These are phyloP conservation scores for Cercospora sp. DNA, from an alignment of 2,329 filamentous ascomycete genomes.

Conservation along the genomic window DNA sequence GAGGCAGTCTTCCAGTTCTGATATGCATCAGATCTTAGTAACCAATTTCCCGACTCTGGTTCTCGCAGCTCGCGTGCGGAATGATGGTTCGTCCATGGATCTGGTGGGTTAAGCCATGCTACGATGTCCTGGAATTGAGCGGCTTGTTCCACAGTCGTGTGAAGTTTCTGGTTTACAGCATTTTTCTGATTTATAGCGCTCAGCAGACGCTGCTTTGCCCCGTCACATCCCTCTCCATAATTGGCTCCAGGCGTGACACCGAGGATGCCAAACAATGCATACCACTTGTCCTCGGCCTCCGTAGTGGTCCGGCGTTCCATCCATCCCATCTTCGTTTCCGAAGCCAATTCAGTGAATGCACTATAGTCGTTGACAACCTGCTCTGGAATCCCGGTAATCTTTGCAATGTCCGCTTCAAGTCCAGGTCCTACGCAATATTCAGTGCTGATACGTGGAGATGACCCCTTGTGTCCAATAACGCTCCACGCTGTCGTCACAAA, in stretches of 20 bases:
- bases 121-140: neutral
- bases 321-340: constrained; percentile 21
- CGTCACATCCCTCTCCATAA: constrained; percentile 22
- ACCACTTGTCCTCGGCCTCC: constrained; percentile 21
- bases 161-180: too few species aligned
- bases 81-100: constrained; percentile 23
- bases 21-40: constrained; percentile 12
- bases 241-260: constrained; percentile 20
- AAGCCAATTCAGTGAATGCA: neutral
- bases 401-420: constrained; percentile 15
- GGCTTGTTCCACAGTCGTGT: neutral
- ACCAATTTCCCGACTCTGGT: constrained; percentile 16
- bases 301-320: constrained; percentile 24
- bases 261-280: constrained; percentile 25
- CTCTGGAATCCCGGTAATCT: constrained; percentile 19
- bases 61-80: constrained; percentile 16
- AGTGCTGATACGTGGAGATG: neutral
- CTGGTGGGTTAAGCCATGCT: constrained; percentile 14
- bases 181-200: neutral
- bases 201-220: constrained; percentile 20
- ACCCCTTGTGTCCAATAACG: constrained; percentile 28
- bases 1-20: constrained; percentile 14
- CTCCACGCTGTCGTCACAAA: constrained; percentile 26
- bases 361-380: constrained; percentile 16
- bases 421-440: neutral